A percentile compares a stretch with the other conserved stretches of the same genome.
Evolutionary conservation across 2,329 filamentous ascomycete species (phyloP).

Genomic region (Sporothrix inflata): DNA sequence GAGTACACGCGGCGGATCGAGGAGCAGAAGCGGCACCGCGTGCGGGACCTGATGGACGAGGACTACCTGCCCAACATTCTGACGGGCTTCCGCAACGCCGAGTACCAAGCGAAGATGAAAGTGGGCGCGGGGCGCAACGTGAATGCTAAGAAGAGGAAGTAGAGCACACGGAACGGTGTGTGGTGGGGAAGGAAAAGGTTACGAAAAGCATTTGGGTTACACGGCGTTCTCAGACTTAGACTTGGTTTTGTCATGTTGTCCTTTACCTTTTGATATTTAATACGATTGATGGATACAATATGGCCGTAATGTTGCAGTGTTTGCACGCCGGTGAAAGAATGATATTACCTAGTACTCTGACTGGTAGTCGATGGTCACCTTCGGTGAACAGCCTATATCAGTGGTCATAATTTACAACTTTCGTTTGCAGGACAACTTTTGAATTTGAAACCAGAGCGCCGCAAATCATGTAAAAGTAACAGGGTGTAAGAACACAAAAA

Average conservation of each 20-base stretch:
- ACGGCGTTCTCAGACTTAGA: constrained; percentile 13
- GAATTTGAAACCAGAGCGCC: background rate
- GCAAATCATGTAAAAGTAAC: constrained; percentile 8
- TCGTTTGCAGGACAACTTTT: background rate
- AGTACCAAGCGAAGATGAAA: constrained; percentile 65
- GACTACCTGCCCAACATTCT: constrained; percentile 87
- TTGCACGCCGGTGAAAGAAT: no score
- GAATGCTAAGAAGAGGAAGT: constrained; percentile 72
- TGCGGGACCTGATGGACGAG: constrained; percentile 89
- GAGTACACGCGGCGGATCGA: constrained; percentile 73
- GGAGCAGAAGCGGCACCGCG: constrained; percentile 67
- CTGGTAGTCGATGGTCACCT: no score
- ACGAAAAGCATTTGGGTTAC: background rate
- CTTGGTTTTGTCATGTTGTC: background rate
- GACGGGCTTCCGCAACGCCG: constrained; percentile 71
- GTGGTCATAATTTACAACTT: no score
- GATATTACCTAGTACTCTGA: no score
- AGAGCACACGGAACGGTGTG: constrained; percentile 30
- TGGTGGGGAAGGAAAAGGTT: background rate
- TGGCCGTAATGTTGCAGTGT: no score
- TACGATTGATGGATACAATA: background rate
- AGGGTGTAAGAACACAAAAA: background rate
- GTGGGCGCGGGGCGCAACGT: constrained; percentile 86
- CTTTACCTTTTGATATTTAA: background rate
- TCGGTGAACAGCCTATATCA: no score